These are phyloP conservation scores for Wallacemonas sp. DNA, from an alignment of 208 protist species.

Conservation along the genomic window DNA sequence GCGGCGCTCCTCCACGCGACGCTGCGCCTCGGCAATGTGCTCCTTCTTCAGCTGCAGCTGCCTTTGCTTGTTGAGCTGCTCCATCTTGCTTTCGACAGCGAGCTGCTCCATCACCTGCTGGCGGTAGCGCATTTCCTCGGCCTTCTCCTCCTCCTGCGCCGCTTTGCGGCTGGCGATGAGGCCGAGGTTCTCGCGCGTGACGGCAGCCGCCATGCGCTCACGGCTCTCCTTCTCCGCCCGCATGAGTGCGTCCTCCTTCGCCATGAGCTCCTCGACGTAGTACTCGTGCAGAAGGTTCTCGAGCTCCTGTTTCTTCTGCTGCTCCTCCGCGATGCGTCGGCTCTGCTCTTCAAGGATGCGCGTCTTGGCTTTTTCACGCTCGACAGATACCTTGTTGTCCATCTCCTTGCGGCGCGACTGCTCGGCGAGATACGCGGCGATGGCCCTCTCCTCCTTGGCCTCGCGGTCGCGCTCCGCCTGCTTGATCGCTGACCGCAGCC, in stretches of 20 bases:
- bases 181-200: constrained; percentile 70
- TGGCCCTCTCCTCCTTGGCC: constrained; percentile 80
- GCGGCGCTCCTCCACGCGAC: constrained; percentile 73
- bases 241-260: constrained; percentile 71
- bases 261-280: constrained; percentile 86
- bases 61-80: constrained; percentile 70
- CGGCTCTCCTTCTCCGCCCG: constrained; percentile 68
- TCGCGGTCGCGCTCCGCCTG: constrained; percentile 73
- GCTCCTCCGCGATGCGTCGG: constrained; percentile 78
- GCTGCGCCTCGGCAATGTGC: constrained; percentile 76
- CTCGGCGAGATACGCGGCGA: constrained; percentile 78
- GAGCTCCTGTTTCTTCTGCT: constrained; percentile 81
- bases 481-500: constrained; percentile 71
- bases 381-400: constrained; percentile 65
- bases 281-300: constrained; percentile 88
- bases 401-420: constrained; percentile 70
- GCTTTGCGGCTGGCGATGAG: constrained; percentile 71
- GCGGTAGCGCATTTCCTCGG: constrained; percentile 82
- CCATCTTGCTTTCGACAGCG: constrained; percentile 75
- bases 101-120: constrained; percentile 80
- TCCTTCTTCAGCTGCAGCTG: constrained; percentile 76
- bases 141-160: constrained; percentile 55
- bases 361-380: constrained; percentile 77
- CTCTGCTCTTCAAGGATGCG: constrained; percentile 85
- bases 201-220: constrained; percentile 61